Conservation (phyloP, 2,329 filamentous ascomycete genomes). For the Penicillium digitatum region DNA sequence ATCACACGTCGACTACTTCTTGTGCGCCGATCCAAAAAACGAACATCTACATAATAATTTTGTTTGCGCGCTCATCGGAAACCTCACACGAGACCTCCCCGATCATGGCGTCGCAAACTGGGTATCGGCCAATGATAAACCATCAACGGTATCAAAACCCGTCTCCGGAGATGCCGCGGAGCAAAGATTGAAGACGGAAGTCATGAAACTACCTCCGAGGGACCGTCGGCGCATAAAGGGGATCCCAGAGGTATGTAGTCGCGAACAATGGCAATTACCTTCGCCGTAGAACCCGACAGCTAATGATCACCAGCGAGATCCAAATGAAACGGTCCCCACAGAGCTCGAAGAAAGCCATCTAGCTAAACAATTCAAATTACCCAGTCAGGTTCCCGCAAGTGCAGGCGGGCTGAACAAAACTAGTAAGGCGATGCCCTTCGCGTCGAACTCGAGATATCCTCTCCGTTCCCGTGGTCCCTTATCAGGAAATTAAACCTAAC, state of each 20-base stretch:
- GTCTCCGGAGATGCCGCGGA: slow-evolving; percentile 58
- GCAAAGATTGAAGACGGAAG: slow-evolving; percentile 60
- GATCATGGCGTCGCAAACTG: slow-evolving; percentile 61
- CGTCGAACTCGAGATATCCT: slow-evolving; percentile 1
- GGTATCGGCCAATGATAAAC: slow-evolving; percentile 59
- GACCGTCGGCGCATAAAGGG: slow-evolving; percentile 58
- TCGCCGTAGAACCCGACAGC: background rate
- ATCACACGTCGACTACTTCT: slow-evolving; percentile 53
- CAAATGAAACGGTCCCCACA: slow-evolving; percentile 29
- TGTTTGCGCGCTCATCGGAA: slow-evolving; percentile 56
- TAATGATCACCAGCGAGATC: slow-evolving; percentile 32
- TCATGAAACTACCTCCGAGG: slow-evolving; percentile 59
- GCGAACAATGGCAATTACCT: background rate
- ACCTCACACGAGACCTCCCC: slow-evolving; percentile 57
- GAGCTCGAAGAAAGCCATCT: slow-evolving; percentile 44
- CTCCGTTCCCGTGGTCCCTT: slow-evolving; percentile 2
- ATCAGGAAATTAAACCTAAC: slow-evolving; percentile 15
- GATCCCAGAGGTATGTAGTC: slow-evolving; percentile 46
- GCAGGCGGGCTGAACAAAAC: slow-evolving; percentile 75
- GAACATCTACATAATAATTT: slow-evolving; percentile 62
- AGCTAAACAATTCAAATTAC: slow-evolving; percentile 49
- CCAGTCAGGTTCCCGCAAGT: slow-evolving; percentile 62
- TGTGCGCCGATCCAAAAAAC: slow-evolving; percentile 50
- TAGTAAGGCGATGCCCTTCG: slow-evolving; percentile 49
- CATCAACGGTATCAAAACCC: slow-evolving; percentile 47